phyloP scores from a whole-genome alignment of 2,329 filamentous ascomycete species.

The Trichoderma semiorbis region DNA sequence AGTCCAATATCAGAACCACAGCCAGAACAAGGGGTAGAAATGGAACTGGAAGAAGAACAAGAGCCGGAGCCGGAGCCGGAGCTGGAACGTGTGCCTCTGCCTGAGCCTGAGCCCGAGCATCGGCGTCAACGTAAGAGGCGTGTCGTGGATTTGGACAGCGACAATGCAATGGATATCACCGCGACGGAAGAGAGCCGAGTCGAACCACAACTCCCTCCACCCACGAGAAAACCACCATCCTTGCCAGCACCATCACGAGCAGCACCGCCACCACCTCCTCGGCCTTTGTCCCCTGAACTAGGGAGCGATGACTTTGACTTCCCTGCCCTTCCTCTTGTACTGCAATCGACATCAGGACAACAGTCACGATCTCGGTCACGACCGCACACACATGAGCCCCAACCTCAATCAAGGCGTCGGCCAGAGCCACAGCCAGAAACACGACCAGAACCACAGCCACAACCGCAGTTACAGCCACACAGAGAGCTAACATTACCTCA shows the following conservation, averaged over 20 bases:
- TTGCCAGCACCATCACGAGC: background rate
- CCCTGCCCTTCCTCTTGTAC: background rate
- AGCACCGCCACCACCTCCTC: background rate
- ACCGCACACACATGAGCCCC: background rate
- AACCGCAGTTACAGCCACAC: background rate
- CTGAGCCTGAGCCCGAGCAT: background rate
- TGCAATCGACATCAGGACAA: background rate
- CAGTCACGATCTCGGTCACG: background rate
- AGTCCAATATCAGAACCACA: background rate
- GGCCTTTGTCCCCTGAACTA: background rate
- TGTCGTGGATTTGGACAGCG: background rate
- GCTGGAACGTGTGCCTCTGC: background rate
- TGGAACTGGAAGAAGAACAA: background rate
- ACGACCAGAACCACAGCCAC: background rate
- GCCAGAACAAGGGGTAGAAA: background rate
- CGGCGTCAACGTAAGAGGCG: background rate
- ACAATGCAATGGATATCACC: conserved; percentile 8
- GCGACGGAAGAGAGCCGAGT: background rate
- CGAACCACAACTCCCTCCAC: background rate
- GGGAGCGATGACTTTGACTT: conserved; percentile 12
- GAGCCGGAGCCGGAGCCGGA: background rate
- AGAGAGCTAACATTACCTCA: background rate
- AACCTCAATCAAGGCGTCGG: background rate
- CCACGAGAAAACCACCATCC: background rate
- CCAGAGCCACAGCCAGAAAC: background rate